phyloP scores from a whole-genome alignment of 2,329 filamentous ascomycete genomes.

The Tolypocladium tundrense region DNA sequence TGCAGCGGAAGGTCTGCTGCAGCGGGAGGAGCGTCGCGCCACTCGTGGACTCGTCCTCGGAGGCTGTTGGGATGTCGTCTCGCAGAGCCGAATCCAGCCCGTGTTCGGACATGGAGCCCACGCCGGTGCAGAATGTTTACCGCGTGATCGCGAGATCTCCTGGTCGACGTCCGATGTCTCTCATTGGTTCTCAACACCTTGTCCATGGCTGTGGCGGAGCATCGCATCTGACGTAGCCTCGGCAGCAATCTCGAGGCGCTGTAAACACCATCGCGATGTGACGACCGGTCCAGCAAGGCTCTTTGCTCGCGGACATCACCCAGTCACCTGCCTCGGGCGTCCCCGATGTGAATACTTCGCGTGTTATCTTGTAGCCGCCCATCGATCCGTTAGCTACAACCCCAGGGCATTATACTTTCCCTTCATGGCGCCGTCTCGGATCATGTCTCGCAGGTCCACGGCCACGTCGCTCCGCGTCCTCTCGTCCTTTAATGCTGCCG shows the following conservation, averaged over 20 bases:
- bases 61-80: neutral
- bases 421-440: conserved; percentile 15
- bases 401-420: conserved; percentile 25
- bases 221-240: too few species aligned
- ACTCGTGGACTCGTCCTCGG: neutral
- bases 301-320: neutral
- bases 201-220: neutral
- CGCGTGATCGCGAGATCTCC: neutral
- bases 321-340: neutral
- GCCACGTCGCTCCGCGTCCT: conserved; percentile 2
- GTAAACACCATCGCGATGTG: neutral
- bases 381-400: conserved; percentile 12
- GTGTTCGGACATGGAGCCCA: neutral
- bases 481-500: neutral
- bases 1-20: neutral
- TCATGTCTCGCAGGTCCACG: conserved; percentile 14
- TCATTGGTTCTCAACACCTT: neutral
- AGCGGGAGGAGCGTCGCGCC: neutral
- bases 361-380: neutral
- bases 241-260: neutral
- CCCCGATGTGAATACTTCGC: neutral
- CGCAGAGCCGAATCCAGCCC: neutral
- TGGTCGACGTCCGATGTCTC: neutral
- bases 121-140: neutral
- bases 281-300: neutral